Conservation (phyloP, 2,329 filamentous ascomycete genomes). For the Chaetomiaceae sp. region DNA sequence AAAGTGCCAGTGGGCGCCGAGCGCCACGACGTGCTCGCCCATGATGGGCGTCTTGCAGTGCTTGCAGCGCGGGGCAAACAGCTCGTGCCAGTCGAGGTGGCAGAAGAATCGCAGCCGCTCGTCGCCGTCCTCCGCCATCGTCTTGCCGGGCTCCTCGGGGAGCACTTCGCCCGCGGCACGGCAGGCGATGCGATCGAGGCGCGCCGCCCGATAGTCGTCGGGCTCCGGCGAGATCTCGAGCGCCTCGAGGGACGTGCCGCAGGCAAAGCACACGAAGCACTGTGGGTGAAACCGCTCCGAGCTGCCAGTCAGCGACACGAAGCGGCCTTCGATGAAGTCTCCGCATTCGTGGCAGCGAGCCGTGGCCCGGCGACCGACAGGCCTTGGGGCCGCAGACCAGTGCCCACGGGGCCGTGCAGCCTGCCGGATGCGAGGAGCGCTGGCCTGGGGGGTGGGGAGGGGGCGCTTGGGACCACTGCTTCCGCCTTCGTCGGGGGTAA, state of each 20-base stretch:
- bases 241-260: constrained; percentile 81
- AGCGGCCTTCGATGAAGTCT: constrained; percentile 80
- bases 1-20: constrained; percentile 92
- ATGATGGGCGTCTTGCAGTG: constrained; percentile 95
- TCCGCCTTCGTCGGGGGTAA: constrained; percentile 39
- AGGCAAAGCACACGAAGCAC: constrained; percentile 86
- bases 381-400: constrained; percentile 50
- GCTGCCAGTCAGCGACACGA: constrained; percentile 73
- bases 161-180: constrained; percentile 54
- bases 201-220: constrained; percentile 59
- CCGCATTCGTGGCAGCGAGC: constrained; percentile 80
- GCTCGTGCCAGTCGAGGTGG: constrained; percentile 97
- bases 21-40: constrained; percentile 87
- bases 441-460: constrained; percentile 42
- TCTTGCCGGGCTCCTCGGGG: constrained; percentile 56
- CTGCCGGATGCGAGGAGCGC: constrained; percentile 28
- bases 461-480: constrained; percentile 34
- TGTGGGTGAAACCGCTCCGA: constrained; percentile 79
- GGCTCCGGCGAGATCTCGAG: constrained; percentile 96
- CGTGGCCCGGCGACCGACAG: constrained; percentile 45
- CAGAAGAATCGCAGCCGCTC: constrained; percentile 81
- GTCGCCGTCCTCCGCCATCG: constrained; percentile 66
- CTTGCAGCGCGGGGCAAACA: constrained; percentile 87
- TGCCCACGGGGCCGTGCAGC: constrained; percentile 43
- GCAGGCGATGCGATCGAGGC: constrained; percentile 65